Base-by-base conservation (phyloP, 1,139 yeast species). In the Candida sp. region DNA sequence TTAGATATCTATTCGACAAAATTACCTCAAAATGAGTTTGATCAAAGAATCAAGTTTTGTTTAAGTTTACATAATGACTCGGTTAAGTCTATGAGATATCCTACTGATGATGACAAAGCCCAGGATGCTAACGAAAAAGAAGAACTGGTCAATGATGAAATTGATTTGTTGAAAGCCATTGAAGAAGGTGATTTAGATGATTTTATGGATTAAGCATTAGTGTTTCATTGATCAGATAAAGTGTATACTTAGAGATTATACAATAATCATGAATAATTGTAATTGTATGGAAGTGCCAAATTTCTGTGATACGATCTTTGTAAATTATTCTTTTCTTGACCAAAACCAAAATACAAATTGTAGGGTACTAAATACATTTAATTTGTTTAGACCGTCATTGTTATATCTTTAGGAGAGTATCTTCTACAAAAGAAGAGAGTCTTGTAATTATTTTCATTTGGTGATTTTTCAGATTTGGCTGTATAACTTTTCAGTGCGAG, bases 41-140 rank as follows among this genome's bases (percentile, higher is more conserved):
- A 93, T 65, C 96, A 89, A 64, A 86, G 99, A 72, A 91, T 93
- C 66, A 82, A 82, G 58, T 95, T 93, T 66, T 93, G 97, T 61
- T 87, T 90, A 66, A 78, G 86, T 39, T 77, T 95, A 53, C 96
- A 93, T 66, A 89, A 90, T 55, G 98, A 93, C 57, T 82, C 90
- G 62, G 96, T 93, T 46, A 87, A 89, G 70, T 89, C 96, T 21
- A 90, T 95, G 98, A 81, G 98, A 57, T 95, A 87, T 65, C 96
- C 97, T 11, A 61, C 64, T 41, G 76, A 72, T 46, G 60, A 57
- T 45, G 66, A 63, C 39, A 44, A 66, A 64, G 66, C 71, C 61
- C 53, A 75, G 39, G 63, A 57, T 35, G 54, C 56, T 21, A 58
- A 58, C 40, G 53, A 54, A 39, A 61, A 61, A 44, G 61, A 53